Percentiles rank a stretch among this genome's conserved stretches.
Evolutionary conservation across 129 eudicot genomes (phyloP).

Genomic region (Erigeron canadensis): DNA sequence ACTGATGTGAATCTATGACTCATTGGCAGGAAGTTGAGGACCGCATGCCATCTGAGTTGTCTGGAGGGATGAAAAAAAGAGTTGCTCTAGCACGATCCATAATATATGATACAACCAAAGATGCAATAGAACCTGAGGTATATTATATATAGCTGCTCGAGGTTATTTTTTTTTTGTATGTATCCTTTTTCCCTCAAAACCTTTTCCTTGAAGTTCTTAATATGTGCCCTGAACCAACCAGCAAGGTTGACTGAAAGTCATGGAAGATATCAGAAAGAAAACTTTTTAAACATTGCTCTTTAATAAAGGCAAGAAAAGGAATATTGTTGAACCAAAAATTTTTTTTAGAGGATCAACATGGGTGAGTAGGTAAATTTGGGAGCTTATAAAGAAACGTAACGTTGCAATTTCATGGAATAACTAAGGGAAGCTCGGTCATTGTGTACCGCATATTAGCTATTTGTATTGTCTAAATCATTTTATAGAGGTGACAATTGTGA

Average conservation of each 20-base stretch:
- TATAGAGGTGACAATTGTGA: background rate
- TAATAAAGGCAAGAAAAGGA: too few relatives aligned
- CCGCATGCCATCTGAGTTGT: conserved; percentile 92
- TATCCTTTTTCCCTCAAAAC: background rate
- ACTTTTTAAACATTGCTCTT: too few relatives aligned
- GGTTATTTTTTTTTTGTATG: too few relatives aligned
- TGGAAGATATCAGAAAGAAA: too few relatives aligned
- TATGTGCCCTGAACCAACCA: conserved; percentile 3
- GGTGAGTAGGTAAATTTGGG: background rate
- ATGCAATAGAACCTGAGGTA: conserved; percentile 90
- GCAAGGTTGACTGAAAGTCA: conserved; percentile 12
- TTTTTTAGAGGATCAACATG: background rate
- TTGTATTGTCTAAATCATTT: conserved; percentile 9
- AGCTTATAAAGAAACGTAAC: background rate
- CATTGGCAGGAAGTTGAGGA: conserved; percentile 83
- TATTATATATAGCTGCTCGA: background rate
- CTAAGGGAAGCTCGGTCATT: background rate
- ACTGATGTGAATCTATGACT: conserved; percentile 5
- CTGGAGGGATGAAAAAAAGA: conserved; percentile 99
- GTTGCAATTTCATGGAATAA: background rate
- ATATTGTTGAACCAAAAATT: conserved; percentile 3
- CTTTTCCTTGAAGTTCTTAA: conserved; percentile 3
- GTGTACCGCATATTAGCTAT: background rate
- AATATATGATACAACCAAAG: conserved; percentile 77
- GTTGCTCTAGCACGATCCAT: conserved; percentile 95